phyloP scores from a whole-genome alignment of 73 alveolate genomes.

The Uronychia setigera region DNA sequence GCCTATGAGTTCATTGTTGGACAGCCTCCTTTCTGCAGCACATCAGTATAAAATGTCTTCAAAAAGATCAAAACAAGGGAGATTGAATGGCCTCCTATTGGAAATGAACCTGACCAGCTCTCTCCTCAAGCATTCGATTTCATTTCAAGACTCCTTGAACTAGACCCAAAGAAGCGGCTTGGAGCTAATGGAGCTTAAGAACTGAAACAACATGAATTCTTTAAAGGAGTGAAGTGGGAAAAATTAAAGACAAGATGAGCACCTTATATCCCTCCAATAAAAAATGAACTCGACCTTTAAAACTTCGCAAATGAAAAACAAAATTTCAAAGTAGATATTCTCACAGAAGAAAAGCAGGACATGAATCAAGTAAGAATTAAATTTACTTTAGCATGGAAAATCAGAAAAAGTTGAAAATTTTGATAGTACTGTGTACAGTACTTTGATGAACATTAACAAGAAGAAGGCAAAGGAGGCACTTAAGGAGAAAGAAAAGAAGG shows the following conservation, averaged over 20 bases:
- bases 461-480: conserved; percentile 33
- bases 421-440: conserved; percentile 20
- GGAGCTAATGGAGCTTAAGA: conserved; percentile 89
- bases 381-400: neutral
- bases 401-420: conserved; percentile 6
- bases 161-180: conserved; percentile 82
- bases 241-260: conserved; percentile 28
- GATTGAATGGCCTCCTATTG: conserved; percentile 43
- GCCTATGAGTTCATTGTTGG: conserved; percentile 90
- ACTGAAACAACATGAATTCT: conserved; percentile 84
- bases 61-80: conserved; percentile 57
- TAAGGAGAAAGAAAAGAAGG: neutral
- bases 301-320: neutral
- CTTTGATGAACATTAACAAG: conserved; percentile 22
- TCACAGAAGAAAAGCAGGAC: conserved; percentile 9
- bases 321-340: conserved; percentile 12
- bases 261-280: conserved; percentile 60
- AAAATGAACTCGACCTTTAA: conserved; percentile 33
- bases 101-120: conserved; percentile 69
- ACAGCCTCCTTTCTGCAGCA: conserved; percentile 81
- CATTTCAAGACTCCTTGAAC: conserved; percentile 69
- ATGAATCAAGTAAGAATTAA: neutral
- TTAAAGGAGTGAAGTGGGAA: conserved; percentile 86
- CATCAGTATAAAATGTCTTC: conserved; percentile 64
- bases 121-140: conserved; percentile 80